These are phyloP conservation scores for Suillus decipiens DNA, from an alignment of 768 basidiomycete genomes.

Conservation along the genomic window DNA sequence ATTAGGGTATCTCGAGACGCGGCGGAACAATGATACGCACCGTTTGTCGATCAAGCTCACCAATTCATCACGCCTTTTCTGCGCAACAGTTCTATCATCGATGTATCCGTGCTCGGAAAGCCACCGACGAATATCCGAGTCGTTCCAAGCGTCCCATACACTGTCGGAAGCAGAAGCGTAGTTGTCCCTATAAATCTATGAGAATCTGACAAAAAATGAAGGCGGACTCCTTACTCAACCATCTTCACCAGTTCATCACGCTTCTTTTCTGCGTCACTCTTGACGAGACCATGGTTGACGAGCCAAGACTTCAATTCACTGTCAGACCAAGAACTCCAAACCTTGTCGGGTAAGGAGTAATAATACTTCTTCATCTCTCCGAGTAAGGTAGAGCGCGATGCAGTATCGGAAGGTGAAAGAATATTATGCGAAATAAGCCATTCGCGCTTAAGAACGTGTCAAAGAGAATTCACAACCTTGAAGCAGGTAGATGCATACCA, in stretches of 20 bases:
- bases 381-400: constrained; percentile 55
- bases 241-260: constrained; percentile 80
- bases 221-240: constrained; percentile 49
- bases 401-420: constrained; percentile 59
- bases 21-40: constrained; percentile 37
- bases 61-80: constrained; percentile 73
- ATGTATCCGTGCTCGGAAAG: constrained; percentile 74
- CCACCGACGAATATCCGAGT: constrained; percentile 72
- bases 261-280: constrained; percentile 63
- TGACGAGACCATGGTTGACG: constrained; percentile 69
- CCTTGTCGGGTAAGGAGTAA: constrained; percentile 55
- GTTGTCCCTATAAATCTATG: constrained; percentile 51
- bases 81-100: constrained; percentile 48
- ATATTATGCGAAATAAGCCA: constrained; percentile 86
- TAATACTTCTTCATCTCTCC: constrained; percentile 79
- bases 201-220: constrained; percentile 3
- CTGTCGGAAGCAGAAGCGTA: constrained; percentile 63
- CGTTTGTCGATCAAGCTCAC: constrained; percentile 71
- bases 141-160: constrained; percentile 69
- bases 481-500: constrained; percentile 45
- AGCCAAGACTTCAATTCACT: constrained; percentile 80
- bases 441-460: constrained; percentile 48
- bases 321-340: constrained; percentile 76
- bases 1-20: constrained; percentile 1
- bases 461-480: constrained; percentile 11